Base-by-base conservation (phyloP, 805 yeast species). In the Yamadazyma endophytica region DNA sequence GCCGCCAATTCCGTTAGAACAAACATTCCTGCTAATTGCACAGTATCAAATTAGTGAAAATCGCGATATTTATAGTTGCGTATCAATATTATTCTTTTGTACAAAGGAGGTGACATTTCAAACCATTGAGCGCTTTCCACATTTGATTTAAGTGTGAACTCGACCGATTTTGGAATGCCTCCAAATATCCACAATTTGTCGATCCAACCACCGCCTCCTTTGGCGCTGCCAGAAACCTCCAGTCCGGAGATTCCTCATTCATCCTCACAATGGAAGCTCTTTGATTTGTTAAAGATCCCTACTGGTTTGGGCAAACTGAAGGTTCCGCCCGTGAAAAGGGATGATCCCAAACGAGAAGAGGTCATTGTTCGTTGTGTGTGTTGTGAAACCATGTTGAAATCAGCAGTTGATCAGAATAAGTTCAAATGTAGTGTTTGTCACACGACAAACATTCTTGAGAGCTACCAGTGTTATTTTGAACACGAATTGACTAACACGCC, bases 381-480 rank as follows among this genome's bases (percentile, higher is more conserved):
- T 35, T 65, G 71, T 40, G 64, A 62, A 4, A 55, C 59, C 2
- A 36, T 62, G 1, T 39, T 64, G 15, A 44, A 58, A 2, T 56
- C 54, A 29, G 58, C 63, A 2, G 43, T 39, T 16, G 44, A 39
- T 11, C 36, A 56, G 7, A 22, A 34, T n/a, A 64, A 64, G 35
- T 78, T 73, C 48, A 69, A 72, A 35, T 84, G 95, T 47, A 63
- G 78, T 0, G 63, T 75, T 4, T 84, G 95, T 46, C 67, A 63
- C 21, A 70, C 80, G 5, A 75, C 76, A 1, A 58, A 61, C 19
- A 39, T 59, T 9, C 29, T 61, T 12, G 41, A 36, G 6, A 40
- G 29, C 9, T 40, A n/a, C 16, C 6, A 9, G 3, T n/a, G 13
- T 4, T 37, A 37, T 21, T 41, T 33, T 17, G 46, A 31, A 13